Percentiles rank a stretch among this genome's conserved stretches.
Conservation (phyloP, 148 eudicot species). For the Arctostaphylos glauca region DNA sequence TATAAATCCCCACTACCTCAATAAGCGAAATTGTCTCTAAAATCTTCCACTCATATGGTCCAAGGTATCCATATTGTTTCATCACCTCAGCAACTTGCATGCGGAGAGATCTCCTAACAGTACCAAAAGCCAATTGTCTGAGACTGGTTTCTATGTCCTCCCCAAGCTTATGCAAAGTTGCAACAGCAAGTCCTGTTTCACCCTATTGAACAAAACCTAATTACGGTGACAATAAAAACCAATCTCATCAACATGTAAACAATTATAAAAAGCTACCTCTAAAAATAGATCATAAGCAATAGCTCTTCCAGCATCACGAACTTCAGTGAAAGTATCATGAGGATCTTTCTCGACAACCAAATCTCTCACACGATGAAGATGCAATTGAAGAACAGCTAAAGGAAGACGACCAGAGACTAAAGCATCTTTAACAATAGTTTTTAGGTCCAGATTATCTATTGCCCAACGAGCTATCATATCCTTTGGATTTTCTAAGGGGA, state of each 20-base stretch:
- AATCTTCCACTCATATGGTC: slow-evolving; percentile 67
- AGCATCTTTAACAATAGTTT: slow-evolving; percentile 83
- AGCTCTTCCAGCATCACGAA: slow-evolving; percentile 83
- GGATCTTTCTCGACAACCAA: slow-evolving; percentile 46
- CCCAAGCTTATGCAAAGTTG: slow-evolving; percentile 91
- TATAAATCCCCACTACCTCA: slow-evolving; percentile 54
- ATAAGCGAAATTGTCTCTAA: slow-evolving; percentile 72
- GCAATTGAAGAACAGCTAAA: slow-evolving; percentile 90
- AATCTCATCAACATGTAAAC: slow-evolving; percentile 9
- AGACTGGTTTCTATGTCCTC: slow-evolving; percentile 84
- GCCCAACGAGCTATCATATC: slow-evolving; percentile 98
- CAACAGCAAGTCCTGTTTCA: slow-evolving; percentile 75
- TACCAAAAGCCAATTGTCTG: slow-evolving; percentile 80
- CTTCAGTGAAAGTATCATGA: slow-evolving; percentile 79
- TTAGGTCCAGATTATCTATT: slow-evolving; percentile 70
- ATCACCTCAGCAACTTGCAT: slow-evolving; percentile 65
- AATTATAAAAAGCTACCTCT: slow-evolving; percentile 51
- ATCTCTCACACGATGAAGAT: slow-evolving; percentile 61
- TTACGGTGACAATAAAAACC: slow-evolving; percentile 20
- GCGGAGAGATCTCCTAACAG: slow-evolving; percentile 79
- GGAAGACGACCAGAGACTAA: slow-evolving; percentile 92
- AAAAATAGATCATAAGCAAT: slow-evolving; percentile 85
- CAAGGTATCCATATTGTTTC: slow-evolving; percentile 67
- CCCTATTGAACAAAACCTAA: slow-evolving; percentile 54
- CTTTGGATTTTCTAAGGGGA: slow-evolving; percentile 69